Conservation (phyloP, 371 early-diverging fungal species). For the Rhizopus arrhizus region DNA sequence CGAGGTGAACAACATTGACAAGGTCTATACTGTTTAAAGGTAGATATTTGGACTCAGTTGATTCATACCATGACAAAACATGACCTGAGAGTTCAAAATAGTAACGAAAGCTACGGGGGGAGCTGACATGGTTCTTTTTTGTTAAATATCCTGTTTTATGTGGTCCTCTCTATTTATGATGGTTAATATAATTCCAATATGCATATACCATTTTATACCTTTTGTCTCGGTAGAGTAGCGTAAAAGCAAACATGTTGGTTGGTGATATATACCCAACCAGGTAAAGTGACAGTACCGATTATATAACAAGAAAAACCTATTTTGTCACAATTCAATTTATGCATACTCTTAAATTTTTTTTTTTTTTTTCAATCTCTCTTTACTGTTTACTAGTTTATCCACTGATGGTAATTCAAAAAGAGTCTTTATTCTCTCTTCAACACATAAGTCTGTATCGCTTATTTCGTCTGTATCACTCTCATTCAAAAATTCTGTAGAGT, state of each 20-base stretch:
- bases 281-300: slow-evolving; percentile 64
- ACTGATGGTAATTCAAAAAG: slow-evolving; percentile 21
- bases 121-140: slow-evolving; percentile 51
- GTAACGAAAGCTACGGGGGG: slow-evolving; percentile 56
- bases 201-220: slow-evolving; percentile 27
- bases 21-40: slow-evolving; percentile 68
- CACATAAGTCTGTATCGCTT: not conserved
- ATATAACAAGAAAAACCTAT: slow-evolving; percentile 76
- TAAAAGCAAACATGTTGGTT: slow-evolving; percentile 68
- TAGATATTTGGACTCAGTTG: slow-evolving; percentile 66
- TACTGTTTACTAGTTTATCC: slow-evolving; percentile 24
- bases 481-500: no score
- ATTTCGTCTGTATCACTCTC: not conserved
- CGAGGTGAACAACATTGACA: slow-evolving; percentile 57
- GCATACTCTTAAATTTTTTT: not conserved
- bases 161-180: slow-evolving; percentile 44
- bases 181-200: not conserved
- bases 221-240: slow-evolving; percentile 61
- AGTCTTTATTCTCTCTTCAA: slow-evolving; percentile 23
- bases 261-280: slow-evolving; percentile 75
- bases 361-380: not conserved
- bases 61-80: slow-evolving; percentile 64
- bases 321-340: no score
- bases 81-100: slow-evolving; percentile 72
- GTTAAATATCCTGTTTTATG: slow-evolving; percentile 67